Evolutionary conservation across 106 monocot species (phyloP), one percentile per base, ranked within the genome.

Genomic region (Dendrobium huoshanense): DNA sequence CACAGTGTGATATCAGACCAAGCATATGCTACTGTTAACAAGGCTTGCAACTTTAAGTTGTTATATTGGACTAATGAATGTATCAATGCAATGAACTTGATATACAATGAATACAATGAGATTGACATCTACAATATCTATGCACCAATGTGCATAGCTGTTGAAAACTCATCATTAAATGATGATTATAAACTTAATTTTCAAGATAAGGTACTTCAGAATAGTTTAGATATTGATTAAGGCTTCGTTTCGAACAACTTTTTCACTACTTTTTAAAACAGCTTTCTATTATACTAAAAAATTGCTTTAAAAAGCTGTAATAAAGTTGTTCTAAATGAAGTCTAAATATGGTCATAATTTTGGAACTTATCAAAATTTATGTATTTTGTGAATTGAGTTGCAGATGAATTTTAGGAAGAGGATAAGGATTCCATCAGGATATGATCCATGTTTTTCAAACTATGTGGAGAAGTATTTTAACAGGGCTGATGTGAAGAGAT

Each of bases 121-220:
- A 96, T 93, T 20, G 91, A 93, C 79, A 96, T 96, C 81, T 96
- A 96, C 82, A 96, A 92, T 64, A 86, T 96, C 51, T 93, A 96
- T 77, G 90, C 89, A n/a, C 89, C 93, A 3, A 93, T 84, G 79
- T 96, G 96, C 81, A 83, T 49, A 73, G 78, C 67, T 61, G 40
- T 64, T 47, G 81, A 77, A 75, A 67, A 78, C 40, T 58, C 85
- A 55, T 67, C 84, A 42, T 64, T 31, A 25, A 77, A n/a, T 47
- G n/a, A 10, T 54, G 81, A 68, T 42, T 40, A 73, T 2, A 17
- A 44, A 17, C 2, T 41, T 44, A 72, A 77, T 58, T 49, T 37
- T 70, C 42, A 74, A 43, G 49, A 48, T 40, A 81, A 88, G 79
- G 88, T 88, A 20, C 59, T 44, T 68, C 3, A 61, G 0, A 61